Percentiles rank a stretch among this genome's conserved stretches.
phyloP scores from a whole-genome alignment of 148 eudicot genomes.

The Vaccinium vitisidaea region DNA sequence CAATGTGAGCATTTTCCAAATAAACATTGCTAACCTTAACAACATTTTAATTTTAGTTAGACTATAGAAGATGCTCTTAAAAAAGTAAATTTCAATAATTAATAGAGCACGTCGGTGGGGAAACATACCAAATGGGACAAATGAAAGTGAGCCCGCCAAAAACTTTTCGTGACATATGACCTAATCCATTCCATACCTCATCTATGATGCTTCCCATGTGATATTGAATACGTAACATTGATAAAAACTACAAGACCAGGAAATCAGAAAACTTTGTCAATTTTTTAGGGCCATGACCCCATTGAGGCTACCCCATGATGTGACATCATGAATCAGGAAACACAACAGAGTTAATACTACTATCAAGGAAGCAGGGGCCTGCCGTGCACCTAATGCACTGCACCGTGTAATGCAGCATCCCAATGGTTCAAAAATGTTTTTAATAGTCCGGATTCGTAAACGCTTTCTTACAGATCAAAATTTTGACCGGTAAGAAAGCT shows the following conservation, averaged over 20 bases:
- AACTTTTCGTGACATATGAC: neutral
- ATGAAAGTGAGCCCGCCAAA: neutral
- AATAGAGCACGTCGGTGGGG: neutral
- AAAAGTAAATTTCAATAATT: no score
- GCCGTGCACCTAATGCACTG: no score
- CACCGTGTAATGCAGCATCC: no score
- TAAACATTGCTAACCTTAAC: no score
- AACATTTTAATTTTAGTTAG: no score
- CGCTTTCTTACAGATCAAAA: no score
- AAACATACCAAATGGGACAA: neutral
- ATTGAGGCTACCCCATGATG: slow-evolving; percentile 2
- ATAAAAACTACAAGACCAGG: neutral
- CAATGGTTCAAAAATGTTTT: no score
- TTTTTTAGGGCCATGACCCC: slow-evolving; percentile 1
- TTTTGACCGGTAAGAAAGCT: no score
- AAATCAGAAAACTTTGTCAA: neutral
- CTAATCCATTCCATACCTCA: neutral
- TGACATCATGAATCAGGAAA: neutral
- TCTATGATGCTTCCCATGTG: slow-evolving; percentile 1
- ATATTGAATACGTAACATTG: neutral
- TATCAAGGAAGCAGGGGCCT: no score
- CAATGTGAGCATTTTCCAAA: no score
- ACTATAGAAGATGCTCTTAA: no score
- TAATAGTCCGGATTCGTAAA: no score
- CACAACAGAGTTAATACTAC: neutral